A percentile compares a stretch with the other conserved stretches of the same genome.
These are phyloP conservation scores for Trametes villosa DNA, from an alignment of 768 basidiomycete species.

Conservation along the genomic window DNA sequence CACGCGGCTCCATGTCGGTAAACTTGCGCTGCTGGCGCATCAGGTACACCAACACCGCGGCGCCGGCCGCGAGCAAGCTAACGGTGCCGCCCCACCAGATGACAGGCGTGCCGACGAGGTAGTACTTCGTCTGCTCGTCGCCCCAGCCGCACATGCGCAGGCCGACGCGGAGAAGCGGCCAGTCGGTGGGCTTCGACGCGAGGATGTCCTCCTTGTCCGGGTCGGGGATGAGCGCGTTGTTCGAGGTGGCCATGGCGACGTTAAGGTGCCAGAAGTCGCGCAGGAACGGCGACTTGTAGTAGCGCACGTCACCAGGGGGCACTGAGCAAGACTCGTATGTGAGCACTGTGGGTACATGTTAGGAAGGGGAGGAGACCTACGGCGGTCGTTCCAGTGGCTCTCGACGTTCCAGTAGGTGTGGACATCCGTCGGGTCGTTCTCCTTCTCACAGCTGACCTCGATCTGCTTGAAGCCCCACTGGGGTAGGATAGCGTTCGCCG, in stretches of 20 bases:
- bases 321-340: conserved; percentile 56
- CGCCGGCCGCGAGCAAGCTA: conserved; percentile 61
- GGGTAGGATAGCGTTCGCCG: conserved; percentile 86
- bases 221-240: conserved; percentile 96
- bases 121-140: conserved; percentile 86
- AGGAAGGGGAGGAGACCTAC: conserved; percentile 53
- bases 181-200: conserved; percentile 89
- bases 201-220: conserved; percentile 99
- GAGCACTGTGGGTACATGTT: background rate
- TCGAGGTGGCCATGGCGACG: conserved; percentile 99
- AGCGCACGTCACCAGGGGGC: conserved; percentile 78
- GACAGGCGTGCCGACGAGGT: conserved; percentile 89
- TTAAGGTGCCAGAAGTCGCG: conserved; percentile 99
- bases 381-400: conserved; percentile 92
- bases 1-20: conserved; percentile 86
- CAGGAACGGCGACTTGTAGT: conserved; percentile 90
- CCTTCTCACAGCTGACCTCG: conserved; percentile 92
- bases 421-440: conserved; percentile 76
- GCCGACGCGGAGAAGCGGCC: conserved; percentile 90
- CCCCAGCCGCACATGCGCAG: conserved; percentile 99
- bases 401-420: conserved; percentile 99
- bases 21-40: conserved; percentile 88
- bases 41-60: conserved; percentile 68
- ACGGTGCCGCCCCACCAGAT: conserved; percentile 86
- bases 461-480: conserved; percentile 99